Conservation (phyloP, 371 early-diverging fungal species). For the Rhizopus delemar region DNA sequence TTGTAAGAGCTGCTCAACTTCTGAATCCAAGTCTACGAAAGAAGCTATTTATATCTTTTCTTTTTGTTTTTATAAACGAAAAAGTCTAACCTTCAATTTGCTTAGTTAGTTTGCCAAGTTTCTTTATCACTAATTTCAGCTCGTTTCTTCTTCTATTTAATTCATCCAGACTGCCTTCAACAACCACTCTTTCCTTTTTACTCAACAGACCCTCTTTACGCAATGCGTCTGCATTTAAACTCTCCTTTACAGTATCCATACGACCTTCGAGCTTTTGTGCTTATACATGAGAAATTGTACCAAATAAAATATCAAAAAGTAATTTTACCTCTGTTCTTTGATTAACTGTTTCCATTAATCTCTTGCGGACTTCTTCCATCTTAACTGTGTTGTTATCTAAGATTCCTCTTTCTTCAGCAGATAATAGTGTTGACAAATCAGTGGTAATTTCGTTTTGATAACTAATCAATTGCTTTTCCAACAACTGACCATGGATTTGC, state of each 20-base stretch:
- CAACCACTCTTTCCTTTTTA: conserved; percentile 52
- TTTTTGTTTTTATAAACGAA: conserved; percentile 11
- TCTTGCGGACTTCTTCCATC: conserved; percentile 58
- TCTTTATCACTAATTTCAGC: conserved; percentile 49
- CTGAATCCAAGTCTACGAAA: conserved; percentile 35
- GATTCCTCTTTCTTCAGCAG: conserved; percentile 55
- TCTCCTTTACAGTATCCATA: conserved; percentile 72
- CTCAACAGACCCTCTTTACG: conserved; percentile 59
- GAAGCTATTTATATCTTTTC: neutral
- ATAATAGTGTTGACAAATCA: conserved; percentile 54
- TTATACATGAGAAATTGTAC: neutral
- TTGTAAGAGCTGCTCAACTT: conserved; percentile 40
- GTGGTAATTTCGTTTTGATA: conserved; percentile 61
- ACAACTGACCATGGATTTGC: conserved; percentile 33
- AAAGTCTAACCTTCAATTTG: conserved; percentile 20
- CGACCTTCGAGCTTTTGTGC: conserved; percentile 60
- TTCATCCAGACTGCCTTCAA: conserved; percentile 33
- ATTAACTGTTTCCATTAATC: conserved; percentile 40
- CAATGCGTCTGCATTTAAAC: conserved; percentile 63
- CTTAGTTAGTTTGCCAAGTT: conserved; percentile 34
- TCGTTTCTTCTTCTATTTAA: conserved; percentile 55
- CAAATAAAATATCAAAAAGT: neutral
- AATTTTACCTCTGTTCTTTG: conserved; percentile 26
- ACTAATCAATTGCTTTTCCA: conserved; percentile 59
- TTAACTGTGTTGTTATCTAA: conserved; percentile 51